A percentile compares a stretch with the other conserved stretches of the same genome.
Evolutionary conservation across 352 stramenopile species (phyloP).

Genomic region (Blastocystis hominis): DNA sequence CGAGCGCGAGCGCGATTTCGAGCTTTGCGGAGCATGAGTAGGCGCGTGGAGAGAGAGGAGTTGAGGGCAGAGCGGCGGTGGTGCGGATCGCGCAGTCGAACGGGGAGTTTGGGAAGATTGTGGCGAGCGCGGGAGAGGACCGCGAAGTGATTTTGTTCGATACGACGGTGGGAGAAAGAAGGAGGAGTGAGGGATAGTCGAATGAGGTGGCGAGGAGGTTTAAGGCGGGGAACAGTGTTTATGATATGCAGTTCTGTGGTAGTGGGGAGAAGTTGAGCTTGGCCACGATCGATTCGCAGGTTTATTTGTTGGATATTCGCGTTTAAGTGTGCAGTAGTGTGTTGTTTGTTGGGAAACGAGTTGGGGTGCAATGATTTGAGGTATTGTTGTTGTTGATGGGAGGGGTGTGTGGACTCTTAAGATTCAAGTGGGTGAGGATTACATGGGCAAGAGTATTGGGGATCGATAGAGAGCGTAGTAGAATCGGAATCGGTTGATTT

Average conservation of each 20-base stretch:
- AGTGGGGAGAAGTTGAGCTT: slow-evolving; percentile 3
- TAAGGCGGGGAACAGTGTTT: slow-evolving; percentile 30
- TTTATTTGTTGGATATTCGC: slow-evolving; percentile 53
- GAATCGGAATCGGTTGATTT: too few relatives aligned
- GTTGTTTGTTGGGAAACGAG: neutral
- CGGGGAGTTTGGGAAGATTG: slow-evolving; percentile 1
- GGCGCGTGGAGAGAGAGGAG: neutral
- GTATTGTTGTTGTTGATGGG: too few relatives aligned
- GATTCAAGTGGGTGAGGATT: too few relatives aligned
- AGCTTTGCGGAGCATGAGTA: slow-evolving; percentile 12
- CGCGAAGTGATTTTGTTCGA: slow-evolving; percentile 10
- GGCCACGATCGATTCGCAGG: slow-evolving; percentile 24
- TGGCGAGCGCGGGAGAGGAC: slow-evolving; percentile 11
- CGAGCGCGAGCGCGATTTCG: neutral
- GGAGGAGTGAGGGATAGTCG: neutral
- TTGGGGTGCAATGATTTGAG: too few relatives aligned
- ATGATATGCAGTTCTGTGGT: slow-evolving; percentile 19
- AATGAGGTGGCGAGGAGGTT: slow-evolving; percentile 28
- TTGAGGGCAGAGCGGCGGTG: neutral
- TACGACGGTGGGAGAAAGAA: neutral
- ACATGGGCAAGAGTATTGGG: too few relatives aligned
- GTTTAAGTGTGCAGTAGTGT: neutral
- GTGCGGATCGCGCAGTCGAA: slow-evolving; percentile 12
- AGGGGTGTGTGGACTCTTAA: too few relatives aligned
- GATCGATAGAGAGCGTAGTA: too few relatives aligned